Evolutionary conservation across 495 filamentous ascomycete species (phyloP).

Genomic region (Aspergillus hancockii): DNA sequence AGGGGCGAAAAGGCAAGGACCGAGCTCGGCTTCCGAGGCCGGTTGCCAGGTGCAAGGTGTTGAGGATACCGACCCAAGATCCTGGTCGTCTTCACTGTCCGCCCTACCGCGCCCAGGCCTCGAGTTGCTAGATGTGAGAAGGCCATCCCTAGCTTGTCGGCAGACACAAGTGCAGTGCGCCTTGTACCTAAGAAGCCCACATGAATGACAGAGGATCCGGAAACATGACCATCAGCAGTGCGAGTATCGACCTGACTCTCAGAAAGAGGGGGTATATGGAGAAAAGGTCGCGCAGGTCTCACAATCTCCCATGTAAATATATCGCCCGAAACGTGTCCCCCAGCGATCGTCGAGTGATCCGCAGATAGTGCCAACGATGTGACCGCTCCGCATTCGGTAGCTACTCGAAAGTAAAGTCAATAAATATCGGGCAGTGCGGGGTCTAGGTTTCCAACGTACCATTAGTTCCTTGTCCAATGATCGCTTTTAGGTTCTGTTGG

Average conservation of each 20-base stretch:
- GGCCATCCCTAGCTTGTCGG: slow-evolving; percentile 93
- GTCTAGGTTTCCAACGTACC: slow-evolving; percentile 49
- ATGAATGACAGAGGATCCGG: slow-evolving; percentile 76
- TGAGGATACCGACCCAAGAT: slow-evolving; percentile 91
- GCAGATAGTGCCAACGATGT: slow-evolving; percentile 88
- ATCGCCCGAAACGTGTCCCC: slow-evolving; percentile 83
- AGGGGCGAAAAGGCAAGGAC: slow-evolving; percentile 89
- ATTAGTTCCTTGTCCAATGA: slow-evolving; percentile 93
- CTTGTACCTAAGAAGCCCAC: slow-evolving; percentile 93
- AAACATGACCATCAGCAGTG: slow-evolving; percentile 77
- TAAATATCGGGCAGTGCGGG: background rate
- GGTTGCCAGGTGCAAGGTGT: slow-evolving; percentile 51
- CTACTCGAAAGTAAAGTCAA: slow-evolving; percentile 40
- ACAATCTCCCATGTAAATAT: slow-evolving; percentile 98
- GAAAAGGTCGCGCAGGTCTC: slow-evolving; percentile 77
- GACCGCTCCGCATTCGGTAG: slow-evolving; percentile 85
- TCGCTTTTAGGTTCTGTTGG: slow-evolving; percentile 88
- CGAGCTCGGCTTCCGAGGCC: slow-evolving; percentile 86
- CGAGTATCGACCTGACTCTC: slow-evolving; percentile 62
- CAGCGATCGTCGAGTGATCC: slow-evolving; percentile 87
- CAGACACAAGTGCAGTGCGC: slow-evolving; percentile 96
- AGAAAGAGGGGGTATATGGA: slow-evolving; percentile 80
- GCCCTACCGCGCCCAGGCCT: slow-evolving; percentile 81
- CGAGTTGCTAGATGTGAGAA: slow-evolving; percentile 95
- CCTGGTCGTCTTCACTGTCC: slow-evolving; percentile 84